Percentiles rank a stretch among this genome's conserved stretches.
These are phyloP conservation scores for Dorcoceras hygrometricum DNA, from an alignment of 257 asterid species.

Conservation along the genomic window DNA sequence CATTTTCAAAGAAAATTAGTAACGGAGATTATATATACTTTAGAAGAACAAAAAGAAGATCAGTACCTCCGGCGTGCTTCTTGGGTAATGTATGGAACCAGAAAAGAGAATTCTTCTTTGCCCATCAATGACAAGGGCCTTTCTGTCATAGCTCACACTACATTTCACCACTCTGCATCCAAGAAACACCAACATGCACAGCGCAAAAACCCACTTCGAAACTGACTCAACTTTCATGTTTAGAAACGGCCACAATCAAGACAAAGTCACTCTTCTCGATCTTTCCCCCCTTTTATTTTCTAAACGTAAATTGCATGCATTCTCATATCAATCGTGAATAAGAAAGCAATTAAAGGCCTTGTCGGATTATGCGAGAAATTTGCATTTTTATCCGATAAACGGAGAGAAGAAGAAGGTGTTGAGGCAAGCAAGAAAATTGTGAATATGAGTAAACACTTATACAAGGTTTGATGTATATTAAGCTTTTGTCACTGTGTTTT, in stretches of 20 bases:
- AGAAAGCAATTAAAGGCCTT: slow-evolving; percentile 30
- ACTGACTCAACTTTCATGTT: slow-evolving; percentile 36
- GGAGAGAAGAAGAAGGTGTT: slow-evolving; percentile 27
- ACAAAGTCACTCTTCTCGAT: slow-evolving; percentile 23
- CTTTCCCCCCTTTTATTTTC: slow-evolving; percentile 13
- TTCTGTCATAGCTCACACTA: slow-evolving; percentile 68
- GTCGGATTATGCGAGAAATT: neutral
- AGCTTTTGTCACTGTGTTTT: slow-evolving; percentile 15
- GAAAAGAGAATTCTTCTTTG: slow-evolving; percentile 75
- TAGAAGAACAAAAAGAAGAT: neutral
- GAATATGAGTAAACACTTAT: slow-evolving; percentile 24
- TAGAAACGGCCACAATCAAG: slow-evolving; percentile 22
- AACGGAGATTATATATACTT: slow-evolving; percentile 2
- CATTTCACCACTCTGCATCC: slow-evolving; percentile 58
- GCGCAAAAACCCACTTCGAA: slow-evolving; percentile 45
- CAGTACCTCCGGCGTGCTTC: slow-evolving; percentile 92
- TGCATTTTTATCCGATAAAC: slow-evolving; percentile 24
- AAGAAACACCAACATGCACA: slow-evolving; percentile 40
- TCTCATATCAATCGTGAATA: slow-evolving; percentile 22
- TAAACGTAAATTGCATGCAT: slow-evolving; percentile 24
- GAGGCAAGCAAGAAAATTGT: slow-evolving; percentile 26
- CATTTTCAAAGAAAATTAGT: neutral
- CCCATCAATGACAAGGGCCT: slow-evolving; percentile 64
- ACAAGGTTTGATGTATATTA: slow-evolving; percentile 20
- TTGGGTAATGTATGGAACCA: slow-evolving; percentile 90